Conservation (phyloP, 768 basidiomycete species). For the Phanerochaete sordida region DNA sequence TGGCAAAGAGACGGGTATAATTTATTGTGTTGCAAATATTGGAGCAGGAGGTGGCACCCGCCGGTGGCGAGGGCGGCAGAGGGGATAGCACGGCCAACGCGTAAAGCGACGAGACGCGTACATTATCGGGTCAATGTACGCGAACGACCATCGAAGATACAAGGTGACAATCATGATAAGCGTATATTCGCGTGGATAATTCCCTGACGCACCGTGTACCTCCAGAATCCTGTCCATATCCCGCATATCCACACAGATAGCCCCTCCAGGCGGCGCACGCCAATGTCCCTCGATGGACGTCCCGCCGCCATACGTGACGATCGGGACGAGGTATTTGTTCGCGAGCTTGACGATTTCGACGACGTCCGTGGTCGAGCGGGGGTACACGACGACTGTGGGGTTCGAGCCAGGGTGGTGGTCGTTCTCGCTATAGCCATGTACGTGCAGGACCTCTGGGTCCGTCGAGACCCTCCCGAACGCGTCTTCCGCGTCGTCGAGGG, state of each 20-base stretch:
- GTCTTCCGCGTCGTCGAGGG: neutral
- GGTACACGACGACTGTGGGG: slow-evolving; percentile 47
- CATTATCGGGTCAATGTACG: too few relatives aligned
- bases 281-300: slow-evolving; percentile 89
- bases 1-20: too few relatives aligned
- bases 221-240: slow-evolving; percentile 64
- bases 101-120: too few relatives aligned
- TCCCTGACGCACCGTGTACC: slow-evolving; percentile 56
- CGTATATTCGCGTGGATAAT: too few relatives aligned
- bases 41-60: too few relatives aligned
- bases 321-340: slow-evolving; percentile 66
- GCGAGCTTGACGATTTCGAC: slow-evolving; percentile 77
- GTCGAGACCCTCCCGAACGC: slow-evolving; percentile 37
- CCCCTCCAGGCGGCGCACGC: slow-evolving; percentile 47
- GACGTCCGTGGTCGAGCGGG: slow-evolving; percentile 74
- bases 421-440: slow-evolving; percentile 65
- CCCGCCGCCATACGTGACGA: slow-evolving; percentile 80
- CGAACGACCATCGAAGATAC: too few relatives aligned
- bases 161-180: too few relatives aligned
- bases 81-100: too few relatives aligned
- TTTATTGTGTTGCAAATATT: too few relatives aligned
- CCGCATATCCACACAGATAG: slow-evolving; percentile 65
- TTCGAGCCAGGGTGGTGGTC: slow-evolving; percentile 52
- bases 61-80: too few relatives aligned
- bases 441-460: slow-evolving; percentile 44